A percentile compares a stretch with the other conserved stretches of the same genome.
These are phyloP conservation scores for Ogataea polymorpha DNA, from an alignment of 805 yeast species.

Conservation along the genomic window DNA sequence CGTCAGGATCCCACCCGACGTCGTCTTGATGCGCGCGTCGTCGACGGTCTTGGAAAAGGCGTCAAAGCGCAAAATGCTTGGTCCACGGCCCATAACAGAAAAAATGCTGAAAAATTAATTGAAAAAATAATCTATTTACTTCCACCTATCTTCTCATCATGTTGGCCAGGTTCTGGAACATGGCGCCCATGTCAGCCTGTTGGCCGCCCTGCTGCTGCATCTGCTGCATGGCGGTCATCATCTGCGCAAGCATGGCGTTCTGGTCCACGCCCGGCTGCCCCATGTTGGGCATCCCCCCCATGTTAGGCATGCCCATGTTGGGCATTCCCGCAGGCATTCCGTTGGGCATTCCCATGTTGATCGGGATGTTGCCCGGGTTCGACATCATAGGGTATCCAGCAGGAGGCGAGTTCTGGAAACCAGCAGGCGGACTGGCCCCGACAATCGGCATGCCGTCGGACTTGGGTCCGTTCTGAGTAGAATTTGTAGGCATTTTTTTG, in stretches of 20 bases:
- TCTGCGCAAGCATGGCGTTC: slow-evolving; percentile 30
- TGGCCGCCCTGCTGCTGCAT: slow-evolving; percentile 24
- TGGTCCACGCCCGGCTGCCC: slow-evolving; percentile 21
- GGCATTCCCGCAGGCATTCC: slow-evolving; percentile 12
- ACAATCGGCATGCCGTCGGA: slow-evolving; percentile 43
- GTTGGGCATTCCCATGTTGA: slow-evolving; percentile 20
- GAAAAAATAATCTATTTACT: not conserved
- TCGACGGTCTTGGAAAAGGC: slow-evolving; percentile 95
- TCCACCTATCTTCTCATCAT: slow-evolving; percentile 29
- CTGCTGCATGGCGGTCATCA: slow-evolving; percentile 35
- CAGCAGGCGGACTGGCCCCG: slow-evolving; percentile 8
- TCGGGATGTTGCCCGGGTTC: slow-evolving; percentile 24
- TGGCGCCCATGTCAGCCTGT: slow-evolving; percentile 33
- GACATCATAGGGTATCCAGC: slow-evolving; percentile 13
- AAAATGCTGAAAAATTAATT: not conserved
- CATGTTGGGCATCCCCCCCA: slow-evolving; percentile 8
- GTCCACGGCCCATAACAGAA: slow-evolving; percentile 28
- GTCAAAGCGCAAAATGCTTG: slow-evolving; percentile 59
- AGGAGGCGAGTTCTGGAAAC: slow-evolving; percentile 15
- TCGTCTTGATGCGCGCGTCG: slow-evolving; percentile 84
- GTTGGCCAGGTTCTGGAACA: slow-evolving; percentile 35
- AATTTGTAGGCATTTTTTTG: slow-evolving; percentile 88
- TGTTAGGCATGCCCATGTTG: slow-evolving; percentile 9
- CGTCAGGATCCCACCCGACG: slow-evolving; percentile 88
- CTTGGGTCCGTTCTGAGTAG: slow-evolving; percentile 80